Evolutionary conservation across 1,139 yeast species (phyloP), one percentile per base, ranked within the genome.

Genomic region (Candida sanyaensis): DNA sequence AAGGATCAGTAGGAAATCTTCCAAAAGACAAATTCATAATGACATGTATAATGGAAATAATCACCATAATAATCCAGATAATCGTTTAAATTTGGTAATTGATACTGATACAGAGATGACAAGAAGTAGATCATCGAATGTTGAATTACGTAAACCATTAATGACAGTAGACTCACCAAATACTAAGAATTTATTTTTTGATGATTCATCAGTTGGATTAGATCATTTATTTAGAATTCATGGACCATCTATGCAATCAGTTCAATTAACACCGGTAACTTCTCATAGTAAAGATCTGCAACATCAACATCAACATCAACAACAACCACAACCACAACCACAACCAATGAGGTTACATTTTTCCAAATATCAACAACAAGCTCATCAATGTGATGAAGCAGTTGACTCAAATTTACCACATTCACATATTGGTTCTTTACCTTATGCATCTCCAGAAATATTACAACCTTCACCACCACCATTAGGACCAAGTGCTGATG

Each of bases 381-480:
- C 37, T 7, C 43, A 32, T 12, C 32, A 41, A 12, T 29, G 31
- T 10, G 37, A 36, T 10, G 46, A 42, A 11, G 37, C 62, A 1
- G 60, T 68, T 28, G 77, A 71, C 47, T 64, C 77, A 2, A 58
- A 61, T 33, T 63, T 80, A 33, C 88, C 88, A 0, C 87, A 83
- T 59, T 71, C 81, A 27, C 87, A 83, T 56, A 88, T 90, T 49
- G 98, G 98, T 0, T 90, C 96, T 1, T 72, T 92, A 36, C 97
- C 97, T 0, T 92, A 90, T 62, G 96, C 97, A 0, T 80, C 96
- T 0, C 98, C 98, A 0, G 97, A 92, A 61, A 71, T 90, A 31
- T 70, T 91, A 45, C 71, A 75, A 37, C 84, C 88, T 1, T 73
- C 77, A 27, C 88, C 88, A 1, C 85, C 88, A 2, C 84, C 88